Conservation (phyloP, 2,329 filamentous ascomycete genomes). For the Cladosporium sp. region DNA sequence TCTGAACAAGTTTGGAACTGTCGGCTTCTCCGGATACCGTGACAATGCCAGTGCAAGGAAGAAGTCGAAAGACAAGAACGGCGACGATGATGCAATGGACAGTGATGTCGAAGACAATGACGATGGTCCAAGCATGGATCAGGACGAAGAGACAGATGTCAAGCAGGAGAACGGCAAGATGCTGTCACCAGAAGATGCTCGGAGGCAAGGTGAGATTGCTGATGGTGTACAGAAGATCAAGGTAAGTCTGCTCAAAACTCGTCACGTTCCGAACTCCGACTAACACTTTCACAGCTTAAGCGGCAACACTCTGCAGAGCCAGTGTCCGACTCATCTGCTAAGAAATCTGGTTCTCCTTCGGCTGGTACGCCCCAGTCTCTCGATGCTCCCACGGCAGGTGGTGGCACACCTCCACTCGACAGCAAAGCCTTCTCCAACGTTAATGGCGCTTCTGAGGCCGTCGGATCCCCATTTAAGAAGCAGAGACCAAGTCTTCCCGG, state of each 20-base stretch:
- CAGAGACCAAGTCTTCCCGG: conserved; percentile 59
- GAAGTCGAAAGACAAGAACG: conserved; percentile 52
- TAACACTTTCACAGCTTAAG: conserved; percentile 59
- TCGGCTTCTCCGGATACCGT: conserved; percentile 85
- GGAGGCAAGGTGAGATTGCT: conserved; percentile 68
- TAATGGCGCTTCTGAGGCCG: conserved; percentile 43
- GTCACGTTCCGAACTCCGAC: background rate
- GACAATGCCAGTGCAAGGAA: conserved; percentile 45
- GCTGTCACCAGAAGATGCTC: conserved; percentile 66
- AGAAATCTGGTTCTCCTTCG: conserved; percentile 41
- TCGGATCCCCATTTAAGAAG: conserved; percentile 73
- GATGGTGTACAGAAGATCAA: conserved; percentile 79
- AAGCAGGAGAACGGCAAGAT: conserved; percentile 55
- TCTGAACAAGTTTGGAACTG: conserved; percentile 78
- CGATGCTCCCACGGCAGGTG: conserved; percentile 27
- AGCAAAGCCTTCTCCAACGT: conserved; percentile 18
- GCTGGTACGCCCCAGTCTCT: conserved; percentile 37
- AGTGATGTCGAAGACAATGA: conserved; percentile 70
- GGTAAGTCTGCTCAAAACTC: conserved; percentile 46
- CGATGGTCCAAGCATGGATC: conserved; percentile 58
- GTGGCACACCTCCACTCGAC: conserved; percentile 30
- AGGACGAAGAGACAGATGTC: conserved; percentile 60
- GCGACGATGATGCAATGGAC: conserved; percentile 61
- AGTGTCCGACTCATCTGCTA: conserved; percentile 42
- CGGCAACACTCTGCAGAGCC: conserved; percentile 73